phyloP scores from a whole-genome alignment of 2,329 filamentous ascomycete genomes.

The Chrysosphaeria jannelii region DNA sequence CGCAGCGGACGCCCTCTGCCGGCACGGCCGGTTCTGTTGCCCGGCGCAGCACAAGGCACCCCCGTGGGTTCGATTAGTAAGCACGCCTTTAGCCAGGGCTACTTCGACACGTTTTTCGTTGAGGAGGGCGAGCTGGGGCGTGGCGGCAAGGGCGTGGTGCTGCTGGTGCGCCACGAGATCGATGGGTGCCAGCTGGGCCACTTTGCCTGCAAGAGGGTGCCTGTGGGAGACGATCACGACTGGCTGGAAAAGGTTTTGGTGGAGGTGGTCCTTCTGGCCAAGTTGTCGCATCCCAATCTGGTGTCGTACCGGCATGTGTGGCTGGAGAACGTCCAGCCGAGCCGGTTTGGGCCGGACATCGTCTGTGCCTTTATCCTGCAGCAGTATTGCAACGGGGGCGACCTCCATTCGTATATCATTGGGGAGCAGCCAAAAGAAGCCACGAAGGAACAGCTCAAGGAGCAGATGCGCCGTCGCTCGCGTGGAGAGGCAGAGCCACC shows the following conservation, averaged over 20 bases:
- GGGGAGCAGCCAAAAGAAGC: slow-evolving; percentile 28
- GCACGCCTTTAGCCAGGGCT: slow-evolving; percentile 69
- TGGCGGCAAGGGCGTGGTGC: slow-evolving; percentile 79
- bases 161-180: slow-evolving; percentile 77
- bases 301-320: slow-evolving; percentile 94
- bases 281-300: slow-evolving; percentile 75
- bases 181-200: slow-evolving; percentile 68
- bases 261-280: slow-evolving; percentile 77
- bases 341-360: slow-evolving; percentile 64
- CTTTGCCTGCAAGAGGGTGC: slow-evolving; percentile 91
- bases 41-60: no score
- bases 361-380: slow-evolving; percentile 92
- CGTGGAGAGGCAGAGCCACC: slow-evolving; percentile 18
- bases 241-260: slow-evolving; percentile 87
- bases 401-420: slow-evolving; percentile 68
- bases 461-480: slow-evolving; percentile 55
- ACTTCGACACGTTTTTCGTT: slow-evolving; percentile 79
- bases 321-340: slow-evolving; percentile 70
- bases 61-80: slow-evolving; percentile 40
- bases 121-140: slow-evolving; percentile 64
- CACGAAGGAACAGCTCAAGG: slow-evolving; percentile 68
- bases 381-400: slow-evolving; percentile 86
- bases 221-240: slow-evolving; percentile 75
- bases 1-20: no score
- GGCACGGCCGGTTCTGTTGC: no score